A percentile compares a stretch with the other conserved stretches of the same genome.
These are phyloP conservation scores for Esteya vermicola DNA, from an alignment of 2,329 filamentous ascomycete genomes.

Conservation along the genomic window DNA sequence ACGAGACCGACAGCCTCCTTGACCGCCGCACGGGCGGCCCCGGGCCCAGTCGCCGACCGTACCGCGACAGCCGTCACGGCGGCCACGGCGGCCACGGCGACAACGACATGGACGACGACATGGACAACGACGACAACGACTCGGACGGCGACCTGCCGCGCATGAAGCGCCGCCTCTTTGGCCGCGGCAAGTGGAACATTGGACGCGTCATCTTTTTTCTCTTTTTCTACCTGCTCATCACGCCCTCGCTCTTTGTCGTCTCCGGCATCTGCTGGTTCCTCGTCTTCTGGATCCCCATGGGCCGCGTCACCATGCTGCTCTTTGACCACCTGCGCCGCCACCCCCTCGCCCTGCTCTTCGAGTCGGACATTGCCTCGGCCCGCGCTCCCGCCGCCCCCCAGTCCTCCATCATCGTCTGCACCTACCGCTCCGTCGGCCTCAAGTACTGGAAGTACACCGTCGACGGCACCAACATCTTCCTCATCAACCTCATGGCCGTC, in stretches of 20 bases:
- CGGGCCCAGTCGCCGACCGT: not conserved
- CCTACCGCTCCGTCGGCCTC: conserved; percentile 82
- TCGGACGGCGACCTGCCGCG: conserved; percentile 20
- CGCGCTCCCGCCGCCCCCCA: conserved; percentile 58
- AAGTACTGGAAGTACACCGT: conserved; percentile 99
- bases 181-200: conserved; percentile 88
- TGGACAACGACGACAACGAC: not conserved
- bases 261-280: conserved; percentile 88
- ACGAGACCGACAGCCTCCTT: conserved; percentile 82
- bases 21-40: not conserved
- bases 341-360: conserved; percentile 83
- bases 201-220: conserved; percentile 91
- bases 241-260: conserved; percentile 71
- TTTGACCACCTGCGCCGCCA: conserved; percentile 87
- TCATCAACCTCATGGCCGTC: conserved; percentile 89
- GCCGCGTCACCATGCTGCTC: conserved; percentile 78
- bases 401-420: conserved; percentile 84
- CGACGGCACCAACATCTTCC: conserved; percentile 96
- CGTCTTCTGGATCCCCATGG: conserved; percentile 98
- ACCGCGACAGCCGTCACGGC: conserved; percentile 1
- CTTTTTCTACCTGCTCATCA: conserved; percentile 89
- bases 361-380: conserved; percentile 66
- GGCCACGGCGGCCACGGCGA: not conserved
- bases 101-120: conserved; percentile 1
- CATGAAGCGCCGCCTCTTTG: conserved; percentile 77